Conservation (phyloP, 441 rosid species). For the Viola pubescens region DNA sequence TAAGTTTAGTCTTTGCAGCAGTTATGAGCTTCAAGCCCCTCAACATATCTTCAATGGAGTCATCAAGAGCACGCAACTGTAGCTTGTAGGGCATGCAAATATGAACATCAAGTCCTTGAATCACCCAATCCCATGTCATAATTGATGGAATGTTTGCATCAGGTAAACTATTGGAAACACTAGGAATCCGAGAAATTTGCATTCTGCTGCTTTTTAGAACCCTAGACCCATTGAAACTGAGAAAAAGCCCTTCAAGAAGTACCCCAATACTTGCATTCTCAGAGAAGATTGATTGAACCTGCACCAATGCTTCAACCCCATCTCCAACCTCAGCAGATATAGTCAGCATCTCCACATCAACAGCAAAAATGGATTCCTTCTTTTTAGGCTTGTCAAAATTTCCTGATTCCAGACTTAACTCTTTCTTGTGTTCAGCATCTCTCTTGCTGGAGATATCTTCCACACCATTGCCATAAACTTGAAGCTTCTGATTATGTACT, state of each 20-base stretch:
- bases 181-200: slow-evolving; percentile 96
- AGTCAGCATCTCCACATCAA: slow-evolving; percentile 80
- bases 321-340: slow-evolving; percentile 92
- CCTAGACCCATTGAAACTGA: slow-evolving; percentile 71
- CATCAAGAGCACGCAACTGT: slow-evolving; percentile 97
- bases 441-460: slow-evolving; percentile 38
- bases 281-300: slow-evolving; percentile 95
- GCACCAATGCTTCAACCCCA: slow-evolving; percentile 76
- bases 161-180: slow-evolving; percentile 43
- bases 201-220: slow-evolving; percentile 79
- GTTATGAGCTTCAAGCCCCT: slow-evolving; percentile 74
- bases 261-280: slow-evolving; percentile 97
- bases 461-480: slow-evolving; percentile 31
- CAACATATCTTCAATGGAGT: slow-evolving; percentile 92
- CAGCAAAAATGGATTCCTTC: slow-evolving; percentile 89
- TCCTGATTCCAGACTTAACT: slow-evolving; percentile 33
- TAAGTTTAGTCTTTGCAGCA: slow-evolving; percentile 60
- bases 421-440: slow-evolving; percentile 44
- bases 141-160: slow-evolving; percentile 38
- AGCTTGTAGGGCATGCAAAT: slow-evolving; percentile 88
- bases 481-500: slow-evolving; percentile 51
- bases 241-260: slow-evolving; percentile 88
- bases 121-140: slow-evolving; percentile 92
- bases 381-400: slow-evolving; percentile 60
- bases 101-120: slow-evolving; percentile 94